Percentiles rank a stretch among this genome's conserved stretches.
phyloP scores from a whole-genome alignment of 2,329 filamentous ascomycete species.

The Verticillium alfalfae region DNA sequence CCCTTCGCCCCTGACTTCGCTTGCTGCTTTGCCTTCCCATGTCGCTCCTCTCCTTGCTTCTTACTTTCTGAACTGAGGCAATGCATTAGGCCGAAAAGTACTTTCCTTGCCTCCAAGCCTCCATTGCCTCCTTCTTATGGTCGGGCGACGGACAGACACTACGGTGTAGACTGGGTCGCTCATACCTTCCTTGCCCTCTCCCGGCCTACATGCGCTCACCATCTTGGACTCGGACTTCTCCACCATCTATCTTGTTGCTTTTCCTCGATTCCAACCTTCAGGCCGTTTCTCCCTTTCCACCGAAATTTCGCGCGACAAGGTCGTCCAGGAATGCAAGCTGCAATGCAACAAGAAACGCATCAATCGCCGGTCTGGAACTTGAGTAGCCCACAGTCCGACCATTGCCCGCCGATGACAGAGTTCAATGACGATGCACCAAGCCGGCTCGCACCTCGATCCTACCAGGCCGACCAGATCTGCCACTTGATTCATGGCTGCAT shows the following conservation, averaged over 20 bases:
- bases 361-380: not conserved
- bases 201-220: not conserved
- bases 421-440: not conserved
- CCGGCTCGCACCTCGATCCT: not conserved
- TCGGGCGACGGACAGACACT: too few relatives aligned
- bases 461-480: not conserved
- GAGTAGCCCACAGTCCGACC: not conserved
- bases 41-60: not conserved
- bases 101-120: too few relatives aligned
- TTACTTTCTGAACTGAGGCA: too few relatives aligned
- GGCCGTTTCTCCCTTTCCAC: conserved; percentile 3
- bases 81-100: too few relatives aligned
- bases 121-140: too few relatives aligned
- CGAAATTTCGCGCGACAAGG: not conserved
- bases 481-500: not conserved
- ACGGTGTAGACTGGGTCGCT: too few relatives aligned
- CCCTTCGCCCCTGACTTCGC: not conserved
- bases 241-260: not conserved
- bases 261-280: not conserved
- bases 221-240: not conserved
- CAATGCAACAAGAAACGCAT: not conserved
- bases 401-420: not conserved
- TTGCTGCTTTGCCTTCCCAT: not conserved
- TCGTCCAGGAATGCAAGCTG: not conserved
- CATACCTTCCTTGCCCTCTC: not conserved